Conservation (phyloP, 2,329 filamentous ascomycete species). For the Scytalidium sp. region DNA sequence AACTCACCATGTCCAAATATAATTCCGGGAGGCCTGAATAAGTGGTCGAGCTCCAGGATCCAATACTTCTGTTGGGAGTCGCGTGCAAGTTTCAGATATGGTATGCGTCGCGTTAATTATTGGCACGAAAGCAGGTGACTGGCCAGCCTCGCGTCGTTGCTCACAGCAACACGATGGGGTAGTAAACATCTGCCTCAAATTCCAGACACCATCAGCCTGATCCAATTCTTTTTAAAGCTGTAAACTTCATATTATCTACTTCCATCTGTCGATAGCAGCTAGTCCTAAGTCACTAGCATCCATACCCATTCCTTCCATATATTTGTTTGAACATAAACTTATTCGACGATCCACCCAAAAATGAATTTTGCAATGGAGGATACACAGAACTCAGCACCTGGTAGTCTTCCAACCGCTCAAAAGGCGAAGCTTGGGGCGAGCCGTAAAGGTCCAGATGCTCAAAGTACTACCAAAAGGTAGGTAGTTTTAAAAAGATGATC, state of each 20-base stretch:
- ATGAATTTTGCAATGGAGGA: conserved; percentile 50
- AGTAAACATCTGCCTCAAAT: conserved; percentile 5
- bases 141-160: background rate
- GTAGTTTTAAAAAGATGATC: conserved; percentile 17
- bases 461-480: conserved; percentile 77
- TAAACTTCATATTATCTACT: background rate
- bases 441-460: conserved; percentile 60
- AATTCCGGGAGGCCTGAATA: background rate
- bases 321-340: background rate
- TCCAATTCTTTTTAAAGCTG: no score
- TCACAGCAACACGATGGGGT: conserved; percentile 1
- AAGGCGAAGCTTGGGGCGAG: conserved; percentile 58
- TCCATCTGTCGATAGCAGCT: no score
- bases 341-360: conserved; percentile 4
- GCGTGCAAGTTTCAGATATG: conserved; percentile 22
- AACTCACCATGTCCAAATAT: conserved; percentile 22
- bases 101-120: conserved; percentile 18
- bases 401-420: conserved; percentile 46
- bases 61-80: conserved; percentile 23
- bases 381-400: conserved; percentile 65
- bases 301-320: conserved; percentile 1
- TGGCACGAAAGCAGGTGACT: conserved; percentile 13
- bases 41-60: conserved; percentile 10
- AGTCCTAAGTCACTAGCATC: no score
- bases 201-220: no score